Base-by-base conservation (phyloP, 169 alveolate genomes). In the Eimeria necatrix region DNA sequence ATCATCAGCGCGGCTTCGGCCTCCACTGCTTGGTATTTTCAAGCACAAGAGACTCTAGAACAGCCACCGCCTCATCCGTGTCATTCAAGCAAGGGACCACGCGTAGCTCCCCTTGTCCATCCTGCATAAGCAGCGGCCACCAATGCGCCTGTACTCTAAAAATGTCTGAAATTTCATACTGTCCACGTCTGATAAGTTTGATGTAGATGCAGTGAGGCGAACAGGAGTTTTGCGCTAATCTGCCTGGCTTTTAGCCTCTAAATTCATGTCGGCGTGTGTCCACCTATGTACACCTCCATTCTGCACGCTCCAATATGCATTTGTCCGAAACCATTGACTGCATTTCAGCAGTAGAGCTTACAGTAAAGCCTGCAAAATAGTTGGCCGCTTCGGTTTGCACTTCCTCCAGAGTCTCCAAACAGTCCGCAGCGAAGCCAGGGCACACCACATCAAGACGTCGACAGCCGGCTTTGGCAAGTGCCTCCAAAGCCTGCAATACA, bases 361-460 rank as follows among this genome's bases (percentile, higher is more conserved):
- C 93, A 2, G 93, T 61, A 49, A 60, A 68, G 7, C 14, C 61
- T 9, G 12, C 49, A 56, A 86, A 86, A 4, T 48, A 5, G 10
- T 32, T 61, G 3, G 84, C 84, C 3, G 84, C 68, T 46, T 78
- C 70, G 10, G 32, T 41, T 22, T 46, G 86, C 22, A 88, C 70
- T 46, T 88, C 94, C 52, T 88, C 94, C 22, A 88, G 73, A 49
- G 94, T 90, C 64, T 74, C 95, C 51, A 90, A 52, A 64, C 95
- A 90, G 81, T 90, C 95, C 16, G 90, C 81, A 51, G 95, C 87
- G 46, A 91, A 91, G 61, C 95, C 95, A 2, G 95, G 95, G 61
- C n/a, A 20, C 26, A 91, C 88, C 51, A 76, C 95, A 53, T 91
- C 95, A 6, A 91, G 85, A 52, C 7, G 8, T 7, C 70, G 70